A percentile compares a stretch with the other conserved stretches of the same genome.
These are phyloP conservation scores for Eremothecium coryli DNA, from an alignment of 1,139 yeast genomes.

Conservation along the genomic window DNA sequence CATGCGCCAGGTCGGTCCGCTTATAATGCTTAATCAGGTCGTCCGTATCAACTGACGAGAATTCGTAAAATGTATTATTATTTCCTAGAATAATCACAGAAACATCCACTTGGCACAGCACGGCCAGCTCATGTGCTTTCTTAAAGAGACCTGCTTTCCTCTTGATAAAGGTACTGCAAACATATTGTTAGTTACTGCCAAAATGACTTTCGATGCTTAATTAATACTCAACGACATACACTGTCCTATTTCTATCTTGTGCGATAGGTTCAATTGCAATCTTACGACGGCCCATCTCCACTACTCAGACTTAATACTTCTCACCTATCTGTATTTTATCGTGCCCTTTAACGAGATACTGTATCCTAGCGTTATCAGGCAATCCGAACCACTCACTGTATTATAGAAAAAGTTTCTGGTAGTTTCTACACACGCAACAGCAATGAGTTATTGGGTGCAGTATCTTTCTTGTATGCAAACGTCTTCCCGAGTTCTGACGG, in stretches of 20 bases:
- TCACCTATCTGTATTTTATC: too few species aligned
- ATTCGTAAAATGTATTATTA: constrained; percentile 70
- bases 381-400: too few species aligned
- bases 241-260: constrained; percentile 82
- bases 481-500: too few species aligned
- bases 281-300: constrained; percentile 93
- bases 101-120: constrained; percentile 84
- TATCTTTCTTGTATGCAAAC: too few species aligned
- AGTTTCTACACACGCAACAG: too few species aligned
- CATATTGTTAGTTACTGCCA: neutral
- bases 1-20: constrained; percentile 37
- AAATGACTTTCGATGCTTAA: neutral
- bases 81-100: constrained; percentile 86
- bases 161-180: constrained; percentile 63
- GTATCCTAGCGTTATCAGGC: too few species aligned
- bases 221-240: constrained; percentile 23
- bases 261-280: constrained; percentile 85
- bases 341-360: too few species aligned
- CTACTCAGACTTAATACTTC: too few species aligned
- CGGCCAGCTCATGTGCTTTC: constrained; percentile 91
- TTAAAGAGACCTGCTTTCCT: constrained; percentile 92
- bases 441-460: too few species aligned
- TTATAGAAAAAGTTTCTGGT: too few species aligned
- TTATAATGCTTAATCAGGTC: constrained; percentile 52
- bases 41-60: constrained; percentile 59